Percentiles rank a stretch among this genome's conserved stretches.
phyloP scores from a whole-genome alignment of 306 rosid species.

The Fagus sylvatica region DNA sequence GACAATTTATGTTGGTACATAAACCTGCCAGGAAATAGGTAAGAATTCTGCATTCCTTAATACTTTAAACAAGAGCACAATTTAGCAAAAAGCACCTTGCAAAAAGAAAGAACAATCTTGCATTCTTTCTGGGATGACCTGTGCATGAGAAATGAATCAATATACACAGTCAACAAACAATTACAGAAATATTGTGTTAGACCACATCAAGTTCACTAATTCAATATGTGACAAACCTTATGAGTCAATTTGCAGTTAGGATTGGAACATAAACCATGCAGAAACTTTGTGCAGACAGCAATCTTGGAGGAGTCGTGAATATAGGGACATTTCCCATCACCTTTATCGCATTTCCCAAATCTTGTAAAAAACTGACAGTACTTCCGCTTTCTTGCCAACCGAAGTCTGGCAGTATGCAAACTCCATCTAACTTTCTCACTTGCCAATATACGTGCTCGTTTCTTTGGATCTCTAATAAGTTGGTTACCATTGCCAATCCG shows the following conservation, averaged over 20 bases:
- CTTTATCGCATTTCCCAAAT: conserved; percentile 92
- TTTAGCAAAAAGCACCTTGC: conserved; percentile 61
- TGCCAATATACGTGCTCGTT: conserved; percentile 81
- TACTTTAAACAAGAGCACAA: conserved; percentile 14
- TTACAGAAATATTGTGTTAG: conserved; percentile 22
- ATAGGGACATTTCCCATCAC: conserved; percentile 88
- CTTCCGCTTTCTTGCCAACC: conserved; percentile 83
- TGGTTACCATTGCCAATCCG: conserved; percentile 91
- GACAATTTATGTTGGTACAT: conserved; percentile 78
- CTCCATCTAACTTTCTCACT: conserved; percentile 98
- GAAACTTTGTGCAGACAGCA: conserved; percentile 95
- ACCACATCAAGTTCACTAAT: conserved; percentile 36
- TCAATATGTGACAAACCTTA: conserved; percentile 55
- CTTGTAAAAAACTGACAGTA: conserved; percentile 94
- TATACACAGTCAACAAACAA: conserved; percentile 19
- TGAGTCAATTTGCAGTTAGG: conserved; percentile 94
- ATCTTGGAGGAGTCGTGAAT: conserved; percentile 92
- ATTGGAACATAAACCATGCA: conserved; percentile 84
- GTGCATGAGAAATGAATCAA: conserved; percentile 36
- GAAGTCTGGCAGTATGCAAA: conserved; percentile 92
- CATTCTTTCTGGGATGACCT: conserved; percentile 98
- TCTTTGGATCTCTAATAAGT: conserved; percentile 91
- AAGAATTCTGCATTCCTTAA: conserved; percentile 38
- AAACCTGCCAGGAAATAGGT: conserved; percentile 72
- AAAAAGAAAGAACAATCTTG: conserved; percentile 89